Evolutionary conservation across 805 yeast species (phyloP), one percentile per base, ranked within the genome.

Genomic region (Suhomyces tanzawaensis): DNA sequence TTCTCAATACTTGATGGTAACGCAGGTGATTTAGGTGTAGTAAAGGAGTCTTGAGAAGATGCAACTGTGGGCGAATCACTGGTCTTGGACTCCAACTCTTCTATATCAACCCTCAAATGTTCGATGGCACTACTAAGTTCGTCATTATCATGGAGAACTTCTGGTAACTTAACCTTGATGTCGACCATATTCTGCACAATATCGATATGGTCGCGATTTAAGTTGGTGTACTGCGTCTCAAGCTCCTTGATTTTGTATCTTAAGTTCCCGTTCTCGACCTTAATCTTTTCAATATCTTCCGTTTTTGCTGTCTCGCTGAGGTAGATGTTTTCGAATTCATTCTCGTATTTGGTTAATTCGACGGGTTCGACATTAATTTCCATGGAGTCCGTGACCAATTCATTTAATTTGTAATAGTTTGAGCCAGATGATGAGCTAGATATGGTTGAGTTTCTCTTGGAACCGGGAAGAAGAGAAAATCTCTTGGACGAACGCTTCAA

Each of bases 171-270:
- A 28, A 90, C 76, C 52, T 93, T 81, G 27, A 85, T 82, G 46
- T 78, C 79, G 23, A 91, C 88, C 81, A 93, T 78, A 47, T 81
- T 87, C 61, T 90, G 91, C 3, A 95, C 95, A 26, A 89, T 77
- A 38, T 78, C 84, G 19, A 89, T 77, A 59, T 93, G 97, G 53
- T 90, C 96, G 43, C 77, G 71, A 55, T 86, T 88, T 42, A 91
- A 65, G 2, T 77, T 66, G 3, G 82, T 77, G 52, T 81, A 81
- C 16, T 82, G 76, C 13, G 79, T 70, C 58, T 88, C 95, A 26
- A 89, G 69, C 42, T 79, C 74, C 52, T 85, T 74, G 36, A 88
- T 81, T 46, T 86, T 87, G 46, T 79, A 76, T 17, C 87, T 75
- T 39, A 91, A 66, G 45, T 78, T 77, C 9, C 87, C 86, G 59